Evolutionary conservation across 2,329 filamentous ascomycete genomes (phyloP).

Genomic region (Sordariomycetes sp.): DNA sequence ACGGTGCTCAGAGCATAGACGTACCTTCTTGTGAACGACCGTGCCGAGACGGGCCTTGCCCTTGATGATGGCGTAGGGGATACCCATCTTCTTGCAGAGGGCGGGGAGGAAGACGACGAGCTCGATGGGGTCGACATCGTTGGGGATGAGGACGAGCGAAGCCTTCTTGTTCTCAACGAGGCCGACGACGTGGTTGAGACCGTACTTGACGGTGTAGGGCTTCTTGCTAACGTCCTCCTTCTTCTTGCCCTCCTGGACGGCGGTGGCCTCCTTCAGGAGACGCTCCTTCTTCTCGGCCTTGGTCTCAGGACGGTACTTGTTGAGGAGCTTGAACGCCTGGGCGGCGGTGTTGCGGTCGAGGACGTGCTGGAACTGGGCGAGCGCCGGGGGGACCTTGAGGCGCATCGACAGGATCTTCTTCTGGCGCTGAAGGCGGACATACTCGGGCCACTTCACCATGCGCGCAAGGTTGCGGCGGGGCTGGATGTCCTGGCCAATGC

Average conservation of each 20-base stretch:
- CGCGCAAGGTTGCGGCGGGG: constrained; percentile 88
- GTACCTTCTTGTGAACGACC: constrained; percentile 98
- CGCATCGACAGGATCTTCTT: constrained; percentile 95
- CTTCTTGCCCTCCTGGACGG: constrained; percentile 98
- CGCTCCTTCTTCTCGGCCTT: constrained; percentile 99
- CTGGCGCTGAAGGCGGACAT: constrained; percentile 93
- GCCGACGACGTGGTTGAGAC: constrained; percentile 97
- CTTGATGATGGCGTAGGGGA: constrained; percentile 98
- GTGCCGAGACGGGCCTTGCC: constrained; percentile 98
- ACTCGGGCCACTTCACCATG: constrained; percentile 99
- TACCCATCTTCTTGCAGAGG: constrained; percentile 99
- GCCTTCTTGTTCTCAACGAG: constrained; percentile 99
- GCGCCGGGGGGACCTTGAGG: constrained; percentile 94
- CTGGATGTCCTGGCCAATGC: constrained; percentile 98
- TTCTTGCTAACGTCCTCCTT: constrained; percentile 99
- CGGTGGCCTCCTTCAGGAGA: constrained; percentile 93
- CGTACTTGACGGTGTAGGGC: constrained; percentile 98
- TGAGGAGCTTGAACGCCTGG: constrained; percentile 97
- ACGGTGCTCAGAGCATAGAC: constrained; percentile 8
- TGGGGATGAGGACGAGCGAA: constrained; percentile 91
- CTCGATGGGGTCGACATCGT: constrained; percentile 99
- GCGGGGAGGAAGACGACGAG: constrained; percentile 97
- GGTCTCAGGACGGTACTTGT: constrained; percentile 99
- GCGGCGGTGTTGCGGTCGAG: constrained; percentile 94
- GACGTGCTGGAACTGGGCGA: constrained; percentile 95